Evolutionary conservation across 164 flowering plant species (phyloP).

Genomic region (Litsea cubeba): DNA sequence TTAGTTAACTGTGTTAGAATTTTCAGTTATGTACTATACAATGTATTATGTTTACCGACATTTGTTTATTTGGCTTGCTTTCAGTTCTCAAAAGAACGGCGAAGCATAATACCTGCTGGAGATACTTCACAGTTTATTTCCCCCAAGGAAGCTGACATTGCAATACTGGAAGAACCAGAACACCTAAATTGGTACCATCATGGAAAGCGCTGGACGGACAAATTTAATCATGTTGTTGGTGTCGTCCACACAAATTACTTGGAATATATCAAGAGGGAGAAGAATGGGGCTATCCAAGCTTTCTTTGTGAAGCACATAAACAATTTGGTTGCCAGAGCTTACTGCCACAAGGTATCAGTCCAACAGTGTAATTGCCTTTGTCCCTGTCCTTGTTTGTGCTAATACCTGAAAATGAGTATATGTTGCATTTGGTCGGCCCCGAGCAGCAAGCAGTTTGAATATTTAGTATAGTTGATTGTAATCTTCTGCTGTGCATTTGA

Average conservation of each 20-base stretch:
- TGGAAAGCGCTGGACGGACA: slow-evolving; percentile 81
- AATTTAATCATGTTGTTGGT: slow-evolving; percentile 76
- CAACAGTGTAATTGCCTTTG: background rate
- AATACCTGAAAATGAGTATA: background rate
- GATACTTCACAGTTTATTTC: slow-evolving; percentile 74
- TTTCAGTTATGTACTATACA: background rate
- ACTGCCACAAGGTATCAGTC: slow-evolving; percentile 62
- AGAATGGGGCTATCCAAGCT: slow-evolving; percentile 71
- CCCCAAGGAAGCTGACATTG: slow-evolving; percentile 80
- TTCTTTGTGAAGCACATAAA: slow-evolving; percentile 75
- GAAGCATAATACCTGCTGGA: slow-evolving; percentile 78
- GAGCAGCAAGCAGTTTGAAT: background rate
- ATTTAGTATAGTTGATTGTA: background rate
- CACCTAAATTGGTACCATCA: slow-evolving; percentile 84
- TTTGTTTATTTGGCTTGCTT: background rate
- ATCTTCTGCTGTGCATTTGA: background rate
- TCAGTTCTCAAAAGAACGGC: slow-evolving; percentile 66
- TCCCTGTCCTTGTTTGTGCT: background rate
- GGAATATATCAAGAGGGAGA: slow-evolving; percentile 81
- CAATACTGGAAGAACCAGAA: slow-evolving; percentile 86
- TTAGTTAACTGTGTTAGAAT: background rate
- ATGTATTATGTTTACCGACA: too few relatives aligned
- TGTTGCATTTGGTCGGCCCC: background rate
- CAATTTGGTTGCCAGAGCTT: slow-evolving; percentile 62
- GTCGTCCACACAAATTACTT: slow-evolving; percentile 76